phyloP scores from a whole-genome alignment of 2,329 filamentous ascomycete genomes.

The Fusarium sp. region DNA sequence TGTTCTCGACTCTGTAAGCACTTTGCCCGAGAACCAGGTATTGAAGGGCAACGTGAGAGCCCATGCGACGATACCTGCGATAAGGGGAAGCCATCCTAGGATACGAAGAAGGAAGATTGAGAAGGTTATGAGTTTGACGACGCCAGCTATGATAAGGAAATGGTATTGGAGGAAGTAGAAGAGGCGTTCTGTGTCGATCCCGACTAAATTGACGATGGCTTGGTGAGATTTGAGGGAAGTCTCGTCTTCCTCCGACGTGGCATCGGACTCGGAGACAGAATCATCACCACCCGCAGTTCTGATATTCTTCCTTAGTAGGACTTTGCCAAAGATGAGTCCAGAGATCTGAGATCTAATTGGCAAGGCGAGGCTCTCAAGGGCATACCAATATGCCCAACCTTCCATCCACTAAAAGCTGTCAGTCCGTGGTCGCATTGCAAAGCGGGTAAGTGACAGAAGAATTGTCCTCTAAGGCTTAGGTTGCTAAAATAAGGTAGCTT shows the following conservation, averaged over 20 bases:
- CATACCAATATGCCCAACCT: slow-evolving; percentile 73
- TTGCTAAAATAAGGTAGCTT: too few species aligned
- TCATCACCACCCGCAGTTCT: slow-evolving; percentile 67
- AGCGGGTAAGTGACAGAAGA: too few species aligned
- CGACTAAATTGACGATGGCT: slow-evolving; percentile 79
- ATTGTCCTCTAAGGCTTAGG: too few species aligned
- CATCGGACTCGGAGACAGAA: slow-evolving; percentile 50
- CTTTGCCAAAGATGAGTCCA: slow-evolving; percentile 78
- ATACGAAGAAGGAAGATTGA: slow-evolving; percentile 73
- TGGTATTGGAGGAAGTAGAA: slow-evolving; percentile 75
- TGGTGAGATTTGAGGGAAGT: slow-evolving; percentile 63
- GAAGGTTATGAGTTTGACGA: slow-evolving; percentile 60
- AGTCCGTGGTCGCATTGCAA: background rate
- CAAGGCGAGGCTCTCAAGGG: slow-evolving; percentile 69
- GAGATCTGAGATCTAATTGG: slow-evolving; percentile 76
- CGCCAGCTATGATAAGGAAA: slow-evolving; percentile 64
- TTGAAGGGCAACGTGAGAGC: slow-evolving; percentile 74
- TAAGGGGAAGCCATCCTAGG: slow-evolving; percentile 75
- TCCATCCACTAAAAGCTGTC: slow-evolving; percentile 63
- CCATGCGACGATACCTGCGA: slow-evolving; percentile 73
- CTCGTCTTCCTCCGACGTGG: slow-evolving; percentile 49
- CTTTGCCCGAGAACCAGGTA: slow-evolving; percentile 71
- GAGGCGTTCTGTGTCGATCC: slow-evolving; percentile 76
- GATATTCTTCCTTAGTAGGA: slow-evolving; percentile 79
- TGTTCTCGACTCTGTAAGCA: slow-evolving; percentile 71